Evolutionary conservation across 2,329 filamentous ascomycete genomes (phyloP).

Genomic region (Keithomyces neogunnii): DNA sequence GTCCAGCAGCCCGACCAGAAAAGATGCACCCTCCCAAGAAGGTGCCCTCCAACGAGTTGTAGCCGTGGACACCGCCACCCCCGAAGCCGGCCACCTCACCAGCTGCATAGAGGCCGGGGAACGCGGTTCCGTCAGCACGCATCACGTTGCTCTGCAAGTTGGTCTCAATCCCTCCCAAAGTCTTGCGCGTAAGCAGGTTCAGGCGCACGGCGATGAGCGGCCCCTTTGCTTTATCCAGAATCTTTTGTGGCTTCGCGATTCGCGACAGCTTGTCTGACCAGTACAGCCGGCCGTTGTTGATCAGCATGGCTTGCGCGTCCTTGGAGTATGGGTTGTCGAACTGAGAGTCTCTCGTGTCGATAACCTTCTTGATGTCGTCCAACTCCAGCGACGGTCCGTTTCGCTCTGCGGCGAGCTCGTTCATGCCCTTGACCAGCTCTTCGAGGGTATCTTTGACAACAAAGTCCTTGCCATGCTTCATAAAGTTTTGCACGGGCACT

Average conservation of each 20-base stretch:
- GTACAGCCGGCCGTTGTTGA: slow-evolving; percentile 47
- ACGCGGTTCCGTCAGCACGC: slow-evolving; percentile 35
- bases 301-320: slow-evolving; percentile 54
- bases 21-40: slow-evolving; percentile 57
- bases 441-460: slow-evolving; percentile 47
- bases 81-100: slow-evolving; percentile 54
- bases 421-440: slow-evolving; percentile 50
- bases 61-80: slow-evolving; percentile 54
- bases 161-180: slow-evolving; percentile 52
- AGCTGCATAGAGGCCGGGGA: slow-evolving; percentile 50
- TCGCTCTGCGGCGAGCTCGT: slow-evolving; percentile 39
- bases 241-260: slow-evolving; percentile 43
- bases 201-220: slow-evolving; percentile 53
- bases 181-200: slow-evolving; percentile 54
- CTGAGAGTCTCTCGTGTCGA: slow-evolving; percentile 47
- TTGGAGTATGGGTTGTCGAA: slow-evolving; percentile 49
- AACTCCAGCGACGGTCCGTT: slow-evolving; percentile 39
- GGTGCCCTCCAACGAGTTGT: slow-evolving; percentile 53
- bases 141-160: slow-evolving; percentile 49
- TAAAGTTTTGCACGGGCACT: slow-evolving; percentile 46
- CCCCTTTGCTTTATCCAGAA: slow-evolving; percentile 45
- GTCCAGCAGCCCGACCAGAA: slow-evolving; percentile 47
- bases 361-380: slow-evolving; percentile 32
- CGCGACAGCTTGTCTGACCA: slow-evolving; percentile 44
- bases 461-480: slow-evolving; percentile 51